phyloP scores from a whole-genome alignment of 257 asterid species.

The Solanum pinnatisectum region DNA sequence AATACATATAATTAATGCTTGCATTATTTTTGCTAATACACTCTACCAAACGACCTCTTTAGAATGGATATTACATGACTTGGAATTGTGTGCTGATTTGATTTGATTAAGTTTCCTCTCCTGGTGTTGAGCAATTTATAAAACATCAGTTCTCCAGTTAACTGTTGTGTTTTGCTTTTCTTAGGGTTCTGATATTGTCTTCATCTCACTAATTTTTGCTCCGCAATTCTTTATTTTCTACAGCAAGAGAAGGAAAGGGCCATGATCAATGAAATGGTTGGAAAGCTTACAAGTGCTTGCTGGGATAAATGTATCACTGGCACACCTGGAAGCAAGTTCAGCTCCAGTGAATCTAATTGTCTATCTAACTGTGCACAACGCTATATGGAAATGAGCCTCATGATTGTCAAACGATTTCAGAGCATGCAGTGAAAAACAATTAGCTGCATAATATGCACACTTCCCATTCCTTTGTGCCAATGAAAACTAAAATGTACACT shows the following conservation, averaged over 20 bases:
- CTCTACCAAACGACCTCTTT: background rate
- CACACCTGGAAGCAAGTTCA: conserved; percentile 90
- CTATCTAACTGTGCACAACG: conserved; percentile 85
- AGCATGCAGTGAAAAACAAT: conserved; percentile 26
- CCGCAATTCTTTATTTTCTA: background rate
- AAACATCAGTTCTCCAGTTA: background rate
- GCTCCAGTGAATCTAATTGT: conserved; percentile 71
- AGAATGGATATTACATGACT: background rate
- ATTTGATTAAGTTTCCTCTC: background rate
- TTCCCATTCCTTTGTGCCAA: background rate
- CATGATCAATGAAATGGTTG: conserved; percentile 66
- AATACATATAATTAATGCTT: too few relatives aligned
- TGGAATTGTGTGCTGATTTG: background rate
- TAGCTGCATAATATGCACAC: background rate
- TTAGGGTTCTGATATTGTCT: background rate
- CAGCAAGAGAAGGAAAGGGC: conserved; percentile 88
- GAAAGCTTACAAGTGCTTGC: conserved; percentile 68
- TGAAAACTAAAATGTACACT: background rate
- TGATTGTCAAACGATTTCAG: conserved; percentile 75
- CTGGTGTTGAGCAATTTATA: background rate
- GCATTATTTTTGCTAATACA: too few relatives aligned
- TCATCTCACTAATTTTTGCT: background rate
- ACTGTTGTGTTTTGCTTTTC: background rate
- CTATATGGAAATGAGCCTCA: conserved; percentile 67
- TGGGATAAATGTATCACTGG: conserved; percentile 95